A percentile compares a stretch with the other conserved stretches of the same genome.
Conservation (phyloP, 768 basidiomycete species). For the Hortiboletus flavorubellus region DNA sequence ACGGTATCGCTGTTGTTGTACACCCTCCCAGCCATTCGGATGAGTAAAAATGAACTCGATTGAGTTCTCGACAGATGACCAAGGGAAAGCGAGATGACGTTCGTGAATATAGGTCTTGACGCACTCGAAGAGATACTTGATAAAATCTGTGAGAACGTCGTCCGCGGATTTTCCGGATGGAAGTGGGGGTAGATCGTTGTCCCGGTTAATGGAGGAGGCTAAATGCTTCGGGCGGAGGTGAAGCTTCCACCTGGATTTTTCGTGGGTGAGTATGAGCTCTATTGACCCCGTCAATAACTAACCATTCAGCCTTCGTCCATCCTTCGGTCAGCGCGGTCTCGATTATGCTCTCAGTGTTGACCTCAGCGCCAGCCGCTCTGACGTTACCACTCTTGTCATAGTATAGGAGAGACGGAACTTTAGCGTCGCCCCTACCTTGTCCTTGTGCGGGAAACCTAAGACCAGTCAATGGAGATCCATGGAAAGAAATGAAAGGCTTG, state of each 20-base stretch:
- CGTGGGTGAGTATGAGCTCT: background rate
- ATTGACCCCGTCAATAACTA: background rate
- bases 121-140: constrained; percentile 1
- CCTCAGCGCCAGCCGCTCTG: constrained; percentile 40
- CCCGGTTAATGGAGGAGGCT: constrained; percentile 15
- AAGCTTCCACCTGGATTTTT: constrained; percentile 24
- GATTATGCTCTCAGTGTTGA: constrained; percentile 27
- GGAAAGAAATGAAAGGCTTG: background rate
- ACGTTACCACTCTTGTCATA: constrained; percentile 38
- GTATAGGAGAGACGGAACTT: constrained; percentile 44
- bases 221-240: constrained; percentile 17
- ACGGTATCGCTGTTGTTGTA: constrained; percentile 15
- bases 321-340: constrained; percentile 35
- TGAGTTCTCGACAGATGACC: constrained; percentile 12
- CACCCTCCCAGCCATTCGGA: constrained; percentile 30
- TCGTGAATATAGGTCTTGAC: constrained; percentile 10
- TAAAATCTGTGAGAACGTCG: too few relatives aligned
- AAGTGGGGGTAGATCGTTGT: too few relatives aligned
- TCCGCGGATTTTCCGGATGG: too few relatives aligned
- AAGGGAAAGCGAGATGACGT: constrained; percentile 15
- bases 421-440: constrained; percentile 37
- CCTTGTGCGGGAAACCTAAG: constrained; percentile 39
- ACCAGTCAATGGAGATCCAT: background rate
- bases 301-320: constrained; percentile 21
- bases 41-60: constrained; percentile 23